Conservation (phyloP, 2,329 filamentous ascomycete species). For the Arthrobotrys sphaeroides region DNA sequence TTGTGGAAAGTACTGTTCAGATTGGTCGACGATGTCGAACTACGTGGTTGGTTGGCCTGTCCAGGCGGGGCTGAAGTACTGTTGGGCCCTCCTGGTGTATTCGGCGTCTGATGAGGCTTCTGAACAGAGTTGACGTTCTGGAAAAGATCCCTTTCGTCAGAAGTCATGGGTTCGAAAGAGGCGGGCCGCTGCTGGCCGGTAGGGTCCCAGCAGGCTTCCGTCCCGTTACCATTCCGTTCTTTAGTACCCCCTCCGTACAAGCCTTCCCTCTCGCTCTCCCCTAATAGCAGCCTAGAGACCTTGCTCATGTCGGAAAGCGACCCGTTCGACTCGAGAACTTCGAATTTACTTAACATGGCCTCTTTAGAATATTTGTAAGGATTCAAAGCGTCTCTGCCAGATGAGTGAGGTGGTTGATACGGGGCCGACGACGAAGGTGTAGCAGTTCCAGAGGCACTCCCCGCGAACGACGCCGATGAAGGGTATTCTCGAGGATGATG, state of each 20-base stretch:
- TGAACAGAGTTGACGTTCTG: constrained; percentile 48
- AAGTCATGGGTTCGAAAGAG: constrained; percentile 58
- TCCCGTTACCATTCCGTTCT: constrained; percentile 43
- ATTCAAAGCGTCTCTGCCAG: constrained; percentile 47
- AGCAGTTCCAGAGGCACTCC: constrained; percentile 41
- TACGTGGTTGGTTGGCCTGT: constrained; percentile 33
- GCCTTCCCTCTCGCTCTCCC: constrained; percentile 74
- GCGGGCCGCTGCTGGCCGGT: constrained; percentile 34
- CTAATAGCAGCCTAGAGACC: constrained; percentile 76
- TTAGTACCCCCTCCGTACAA: constrained; percentile 54
- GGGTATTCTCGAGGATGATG: constrained; percentile 56
- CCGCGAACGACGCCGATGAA: constrained; percentile 22
- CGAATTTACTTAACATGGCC: constrained; percentile 57
- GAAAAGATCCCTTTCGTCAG: constrained; percentile 70
- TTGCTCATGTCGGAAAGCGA: constrained; percentile 23
- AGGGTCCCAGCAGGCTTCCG: constrained; percentile 47
- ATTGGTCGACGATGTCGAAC: constrained; percentile 37
- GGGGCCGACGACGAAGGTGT: constrained; percentile 56
- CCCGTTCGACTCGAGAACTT: constrained; percentile 52
- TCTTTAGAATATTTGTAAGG: constrained; percentile 57
- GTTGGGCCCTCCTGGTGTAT: constrained; percentile 46
- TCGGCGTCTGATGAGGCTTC: constrained; percentile 28
- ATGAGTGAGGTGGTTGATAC: constrained; percentile 56
- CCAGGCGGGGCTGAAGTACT: constrained; percentile 28
- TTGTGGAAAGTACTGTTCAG: constrained; percentile 51